A percentile compares a stretch with the other conserved stretches of the same genome.
These are phyloP conservation scores for Xylaria sp. DNA, from an alignment of 2,329 filamentous ascomycete species.

Conservation along the genomic window DNA sequence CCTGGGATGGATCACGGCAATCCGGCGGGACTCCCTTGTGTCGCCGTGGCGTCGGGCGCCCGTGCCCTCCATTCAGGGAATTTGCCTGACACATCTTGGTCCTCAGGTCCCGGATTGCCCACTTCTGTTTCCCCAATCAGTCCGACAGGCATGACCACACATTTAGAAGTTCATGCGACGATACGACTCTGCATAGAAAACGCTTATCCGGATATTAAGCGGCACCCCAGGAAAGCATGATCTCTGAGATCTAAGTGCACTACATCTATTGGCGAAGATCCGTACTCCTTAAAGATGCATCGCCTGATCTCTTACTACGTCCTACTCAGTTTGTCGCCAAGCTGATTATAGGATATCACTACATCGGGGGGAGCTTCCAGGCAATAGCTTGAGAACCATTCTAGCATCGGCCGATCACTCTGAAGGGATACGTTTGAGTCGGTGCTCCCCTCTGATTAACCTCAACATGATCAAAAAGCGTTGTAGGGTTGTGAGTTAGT, in stretches of 20 bases:
- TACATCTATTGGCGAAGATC: too few relatives aligned
- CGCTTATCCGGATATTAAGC: not conserved
- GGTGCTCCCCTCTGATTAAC: not conserved
- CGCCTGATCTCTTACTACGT: not conserved
- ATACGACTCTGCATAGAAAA: not conserved
- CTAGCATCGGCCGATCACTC: not conserved
- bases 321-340: not conserved
- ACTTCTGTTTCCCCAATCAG: not conserved
- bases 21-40: not conserved
- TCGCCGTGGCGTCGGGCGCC: not conserved
- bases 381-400: not conserved
- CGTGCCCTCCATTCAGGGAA: not conserved
- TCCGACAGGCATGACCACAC: not conserved
- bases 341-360: not conserved
- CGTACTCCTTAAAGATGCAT: not conserved
- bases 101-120: too few relatives aligned
- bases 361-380: not conserved
- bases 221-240: not conserved
- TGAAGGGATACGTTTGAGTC: not conserved
- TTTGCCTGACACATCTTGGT: not conserved
- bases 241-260: not conserved
- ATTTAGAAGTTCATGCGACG: not conserved
- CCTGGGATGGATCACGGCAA: not conserved
- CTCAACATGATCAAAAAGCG: not conserved
- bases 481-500: not conserved